Percentiles rank a stretch among this genome's conserved stretches.
These are phyloP conservation scores for Mollisiaceae sp. DNA, from an alignment of 2,329 filamentous ascomycete genomes.

Conservation along the genomic window DNA sequence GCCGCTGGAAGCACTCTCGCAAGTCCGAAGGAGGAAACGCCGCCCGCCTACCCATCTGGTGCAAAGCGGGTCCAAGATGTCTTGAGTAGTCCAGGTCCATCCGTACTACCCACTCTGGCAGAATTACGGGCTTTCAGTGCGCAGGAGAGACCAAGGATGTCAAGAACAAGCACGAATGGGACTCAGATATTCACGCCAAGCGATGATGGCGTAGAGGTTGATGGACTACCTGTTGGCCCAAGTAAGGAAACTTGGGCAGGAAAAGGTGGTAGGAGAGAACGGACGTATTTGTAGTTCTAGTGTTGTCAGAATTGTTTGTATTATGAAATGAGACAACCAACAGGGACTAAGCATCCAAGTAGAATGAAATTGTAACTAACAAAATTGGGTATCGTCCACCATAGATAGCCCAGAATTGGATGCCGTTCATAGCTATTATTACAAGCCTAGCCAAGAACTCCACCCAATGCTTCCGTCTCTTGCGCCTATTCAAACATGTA, in stretches of 20 bases:
- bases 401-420: conserved; percentile 6
- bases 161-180: conserved; percentile 38
- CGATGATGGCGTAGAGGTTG: conserved; percentile 39
- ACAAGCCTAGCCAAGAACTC: conserved; percentile 27
- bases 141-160: conserved; percentile 25
- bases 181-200: conserved; percentile 39
- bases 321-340: neutral
- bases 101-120: neutral
- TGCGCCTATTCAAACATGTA: conserved; percentile 28
- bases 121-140: neutral
- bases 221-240: conserved; percentile 39
- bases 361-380: conserved; percentile 14
- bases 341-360: neutral
- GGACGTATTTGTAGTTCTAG: conserved; percentile 34
- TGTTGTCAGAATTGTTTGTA: conserved; percentile 1
- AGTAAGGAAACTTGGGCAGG: conserved; percentile 32
- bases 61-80: neutral
- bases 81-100: neutral
- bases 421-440: conserved; percentile 16
- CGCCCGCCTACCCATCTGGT: neutral
- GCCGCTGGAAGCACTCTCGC: conserved; percentile 26
- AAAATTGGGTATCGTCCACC: conserved; percentile 10
- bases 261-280: conserved; percentile 32
- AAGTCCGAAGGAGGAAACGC: conserved; percentile 26
- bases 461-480: conserved; percentile 29